Evolutionary conservation across 495 filamentous ascomycete genomes (phyloP), one percentile per base, ranked within the genome.

Genomic region (Aspergillus olivimuriae): DNA sequence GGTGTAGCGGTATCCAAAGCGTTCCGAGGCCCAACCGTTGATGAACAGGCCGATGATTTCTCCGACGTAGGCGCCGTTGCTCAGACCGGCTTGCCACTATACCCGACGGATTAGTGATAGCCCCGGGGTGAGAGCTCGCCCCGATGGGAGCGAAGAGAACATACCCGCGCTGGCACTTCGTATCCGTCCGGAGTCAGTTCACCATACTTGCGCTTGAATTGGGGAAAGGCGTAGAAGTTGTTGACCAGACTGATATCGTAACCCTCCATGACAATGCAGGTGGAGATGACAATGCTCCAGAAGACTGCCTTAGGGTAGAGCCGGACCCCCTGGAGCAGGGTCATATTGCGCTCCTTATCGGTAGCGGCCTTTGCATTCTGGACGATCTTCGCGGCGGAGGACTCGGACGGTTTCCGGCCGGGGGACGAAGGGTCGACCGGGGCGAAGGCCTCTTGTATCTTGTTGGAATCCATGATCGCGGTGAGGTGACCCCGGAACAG

Each of bases 31-130:
- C 65, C 68, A 84, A 41, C 86, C 86, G 55, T 88, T 89, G 60
- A 88, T 76, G 41, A 86, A 63, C 4, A 90, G 69, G 44, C 86
- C 86, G 48, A 90, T 80, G 32, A 89, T 80, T 62, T 88, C 84
- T 16, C 86, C 85, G 46, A 73, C 69, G 24, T 67, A 64, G 6
- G 69, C 74, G 43, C 73, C 85, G 55, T 89, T 89, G 46, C 80
- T 84, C 28, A 91, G 65, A 43, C 83, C 85, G 6, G 85, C 67
- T 66, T 89, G 84, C 86, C 86, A 91, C 45, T 79, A 57, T 10
- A 48, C 11, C 17, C 8, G 30, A 34, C n/a, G n/a, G n/a, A n/a
- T n/a, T n/a, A 20, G 35, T 6, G 21, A 18, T 21, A 3, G 3
- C 15, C 12, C 1, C 10, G 4, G 21, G 6, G 10, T 17, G 23